These are phyloP conservation scores for Myxozyma lipomycoides DNA, from an alignment of 805 yeast genomes.

Conservation along the genomic window DNA sequence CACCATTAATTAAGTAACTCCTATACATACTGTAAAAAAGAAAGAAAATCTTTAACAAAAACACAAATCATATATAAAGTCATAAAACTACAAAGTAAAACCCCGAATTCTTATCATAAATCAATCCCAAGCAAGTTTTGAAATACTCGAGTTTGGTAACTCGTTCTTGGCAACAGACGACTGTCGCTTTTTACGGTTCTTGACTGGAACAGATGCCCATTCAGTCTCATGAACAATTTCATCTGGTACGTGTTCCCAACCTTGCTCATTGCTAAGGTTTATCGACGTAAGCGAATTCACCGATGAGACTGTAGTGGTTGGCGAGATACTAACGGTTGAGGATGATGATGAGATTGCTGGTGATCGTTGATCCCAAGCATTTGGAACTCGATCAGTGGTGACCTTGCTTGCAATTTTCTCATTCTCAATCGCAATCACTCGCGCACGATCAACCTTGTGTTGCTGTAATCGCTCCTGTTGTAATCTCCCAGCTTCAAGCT, in stretches of 20 bases:
- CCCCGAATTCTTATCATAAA: too few relatives aligned
- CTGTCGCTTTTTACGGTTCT: not conserved
- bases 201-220: not conserved
- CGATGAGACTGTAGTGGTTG: not conserved
- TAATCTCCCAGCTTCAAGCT: conserved; percentile 6
- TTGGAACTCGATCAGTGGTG: not conserved
- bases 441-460: conserved; percentile 5
- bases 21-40: too few relatives aligned
- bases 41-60: too few relatives aligned
- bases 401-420: conserved; percentile 2
- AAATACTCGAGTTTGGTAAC: too few relatives aligned
- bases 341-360: not conserved
- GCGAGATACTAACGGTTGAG: not conserved
- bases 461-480: conserved; percentile 11
- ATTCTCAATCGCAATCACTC: conserved; percentile 4
- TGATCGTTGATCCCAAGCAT: not conserved
- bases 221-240: not conserved
- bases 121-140: too few relatives aligned
- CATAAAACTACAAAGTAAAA: too few relatives aligned
- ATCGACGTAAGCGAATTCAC: not conserved
- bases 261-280: too few relatives aligned
- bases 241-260: not conserved
- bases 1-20: too few relatives aligned
- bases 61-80: too few relatives aligned
- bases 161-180: too few relatives aligned